Evolutionary conservation across 352 stramenopile species (phyloP).

Genomic region (Phytophthora sojae): DNA sequence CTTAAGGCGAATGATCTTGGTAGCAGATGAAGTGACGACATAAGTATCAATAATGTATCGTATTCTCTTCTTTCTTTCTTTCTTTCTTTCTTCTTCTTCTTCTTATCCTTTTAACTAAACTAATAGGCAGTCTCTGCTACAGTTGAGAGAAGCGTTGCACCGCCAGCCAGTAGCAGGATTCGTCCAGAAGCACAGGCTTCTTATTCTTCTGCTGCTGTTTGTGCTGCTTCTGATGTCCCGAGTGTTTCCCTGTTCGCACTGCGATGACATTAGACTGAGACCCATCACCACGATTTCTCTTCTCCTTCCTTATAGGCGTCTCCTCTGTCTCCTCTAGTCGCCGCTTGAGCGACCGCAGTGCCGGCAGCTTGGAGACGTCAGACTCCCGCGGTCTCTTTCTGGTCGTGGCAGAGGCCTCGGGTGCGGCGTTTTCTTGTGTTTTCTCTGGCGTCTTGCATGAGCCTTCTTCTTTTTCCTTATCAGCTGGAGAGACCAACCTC

Average conservation of each 20-base stretch:
- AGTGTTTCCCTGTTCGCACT: not conserved
- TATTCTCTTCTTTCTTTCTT: no score
- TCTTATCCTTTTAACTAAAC: no score
- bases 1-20: not conserved
- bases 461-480: not conserved
- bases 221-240: not conserved
- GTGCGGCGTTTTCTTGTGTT: not conserved
- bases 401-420: not conserved
- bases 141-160: conserved; percentile 3
- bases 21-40: no score
- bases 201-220: not conserved
- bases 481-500: not conserved
- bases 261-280: not conserved
- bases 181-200: not conserved
- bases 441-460: not conserved
- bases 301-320: not conserved
- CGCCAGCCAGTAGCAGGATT: not conserved
- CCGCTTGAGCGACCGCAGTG: not conserved
- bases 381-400: not conserved
- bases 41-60: no score
- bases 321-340: not conserved
- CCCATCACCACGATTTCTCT: not conserved
- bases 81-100: no score
- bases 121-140: no score
- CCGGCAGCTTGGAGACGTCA: not conserved